Base-by-base conservation (phyloP, 2,329 filamentous ascomycete species). In the Colletotrichum scovillei region DNA sequence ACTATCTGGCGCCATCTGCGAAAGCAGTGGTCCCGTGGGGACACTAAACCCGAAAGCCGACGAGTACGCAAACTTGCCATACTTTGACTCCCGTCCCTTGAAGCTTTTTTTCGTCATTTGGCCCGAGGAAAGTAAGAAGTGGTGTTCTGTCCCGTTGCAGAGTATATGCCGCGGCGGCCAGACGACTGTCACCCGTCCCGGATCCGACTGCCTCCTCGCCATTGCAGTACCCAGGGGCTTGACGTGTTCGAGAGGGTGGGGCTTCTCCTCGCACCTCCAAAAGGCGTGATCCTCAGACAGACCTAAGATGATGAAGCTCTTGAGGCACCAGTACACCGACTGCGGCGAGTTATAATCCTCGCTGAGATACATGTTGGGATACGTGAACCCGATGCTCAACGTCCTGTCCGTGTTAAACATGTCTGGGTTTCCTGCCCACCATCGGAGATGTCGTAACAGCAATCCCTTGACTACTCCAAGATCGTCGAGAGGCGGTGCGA, bases 271-370 rank as follows among this genome's bases (percentile, higher is more conserved):
- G 0, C 77, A 75, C 0, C 75, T 76, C 86, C 86, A 88, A 63
- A 88, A 88, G 0, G 78, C 74, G 65, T 86, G 79, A 0, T 74
- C 70, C 6, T 75, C 59, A 0, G 78, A 75, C 0, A 87, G 72
- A 0, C 78, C 79, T 0, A 86, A 71, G 0, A 80, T 81, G 12
- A 85, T 76, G 14, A 87, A 81, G 0, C 82, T 82, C 74, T 88
- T 88, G 67, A 87, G 75, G 22, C 83, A 83, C 86, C 86, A 87
- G 72, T 88, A 88, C 0, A 83, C 80, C 0, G 85, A 87, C 74
- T 87, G 86, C 0, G 86, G 85, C 6, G 86, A 87, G 75, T 87
- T 88, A 77, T 88, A 88, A 72, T 86, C 84, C 77, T 88, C 86
- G 69, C 81, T 80, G 80, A 87, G 82, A 73, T 84, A 88, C 81